Percentiles rank a stretch among this genome's conserved stretches.
Evolutionary conservation across 2,329 filamentous ascomycete species (phyloP).

Genomic region (Cylindrodendrum hubeiense): DNA sequence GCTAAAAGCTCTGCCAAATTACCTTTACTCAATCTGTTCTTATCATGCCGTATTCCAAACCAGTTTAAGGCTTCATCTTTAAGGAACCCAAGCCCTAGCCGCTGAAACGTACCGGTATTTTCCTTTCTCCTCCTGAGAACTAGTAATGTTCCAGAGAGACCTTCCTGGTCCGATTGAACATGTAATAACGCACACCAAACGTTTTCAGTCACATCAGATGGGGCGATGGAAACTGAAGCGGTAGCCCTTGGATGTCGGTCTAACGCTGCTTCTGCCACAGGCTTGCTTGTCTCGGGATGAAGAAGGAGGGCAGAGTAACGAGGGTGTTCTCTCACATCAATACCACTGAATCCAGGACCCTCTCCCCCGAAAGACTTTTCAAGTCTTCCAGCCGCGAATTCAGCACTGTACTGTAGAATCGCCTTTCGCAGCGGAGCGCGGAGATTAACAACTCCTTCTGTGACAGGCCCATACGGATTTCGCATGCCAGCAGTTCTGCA

Average conservation of each 20-base stretch:
- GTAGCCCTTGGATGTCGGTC: not conserved
- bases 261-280: constrained; percentile 12
- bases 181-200: constrained; percentile 16
- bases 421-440: not conserved
- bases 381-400: not conserved
- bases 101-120: not conserved
- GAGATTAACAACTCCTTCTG: not conserved
- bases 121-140: not conserved
- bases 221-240: not conserved
- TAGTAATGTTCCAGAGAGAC: not conserved
- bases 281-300: not conserved
- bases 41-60: not conserved
- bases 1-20: not conserved
- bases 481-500: not conserved
- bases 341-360: not conserved
- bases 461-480: not conserved
- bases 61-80: not conserved
- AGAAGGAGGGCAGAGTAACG: constrained; percentile 12
- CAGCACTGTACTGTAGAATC: not conserved
- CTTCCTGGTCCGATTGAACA: not conserved
- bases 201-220: not conserved
- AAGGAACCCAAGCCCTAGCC: constrained; percentile 16
- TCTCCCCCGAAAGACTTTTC: not conserved
- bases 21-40: not conserved
- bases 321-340: constrained; percentile 11